Percentiles rank a stretch among this genome's conserved stretches.
phyloP scores from a whole-genome alignment of 306 rosid species.

The Fagus sylvatica region DNA sequence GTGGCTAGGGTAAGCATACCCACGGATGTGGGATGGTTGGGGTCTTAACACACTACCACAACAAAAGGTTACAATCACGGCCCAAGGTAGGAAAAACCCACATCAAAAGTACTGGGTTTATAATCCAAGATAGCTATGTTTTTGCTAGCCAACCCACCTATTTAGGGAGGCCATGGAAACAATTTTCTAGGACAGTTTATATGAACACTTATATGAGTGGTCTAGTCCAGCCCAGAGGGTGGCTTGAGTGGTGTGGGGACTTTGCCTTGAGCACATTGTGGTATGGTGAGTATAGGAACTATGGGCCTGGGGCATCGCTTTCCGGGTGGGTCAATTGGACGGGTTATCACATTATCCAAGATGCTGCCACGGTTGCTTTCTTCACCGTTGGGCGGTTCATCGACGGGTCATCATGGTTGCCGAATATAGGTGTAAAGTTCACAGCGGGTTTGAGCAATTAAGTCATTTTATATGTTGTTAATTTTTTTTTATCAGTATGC shows the following conservation, averaged over 20 bases:
- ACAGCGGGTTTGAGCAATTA: conserved; percentile 49
- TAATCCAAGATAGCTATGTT: conserved; percentile 64
- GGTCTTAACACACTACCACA: conserved; percentile 63
- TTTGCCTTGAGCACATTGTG: conserved; percentile 74
- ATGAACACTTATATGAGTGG: conserved; percentile 73
- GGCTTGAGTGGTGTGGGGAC: conserved; percentile 84
- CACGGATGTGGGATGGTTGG: too few relatives aligned
- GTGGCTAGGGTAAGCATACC: too few relatives aligned
- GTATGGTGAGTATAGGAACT: conserved; percentile 80
- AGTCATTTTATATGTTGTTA: not conserved
- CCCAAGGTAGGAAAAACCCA: conserved; percentile 79
- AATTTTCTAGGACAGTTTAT: conserved; percentile 64
- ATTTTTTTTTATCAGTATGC: not conserved
- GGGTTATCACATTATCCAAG: conserved; percentile 60
- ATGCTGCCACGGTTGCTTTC: conserved; percentile 42
- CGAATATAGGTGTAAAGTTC: conserved; percentile 62
- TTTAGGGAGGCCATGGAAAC: conserved; percentile 84
- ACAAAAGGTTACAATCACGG: conserved; percentile 80
- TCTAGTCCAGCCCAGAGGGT: conserved; percentile 75
- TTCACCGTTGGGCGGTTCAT: conserved; percentile 57
- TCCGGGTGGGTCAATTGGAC: conserved; percentile 63
- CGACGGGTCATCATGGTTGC: conserved; percentile 67
- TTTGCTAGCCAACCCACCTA: conserved; percentile 75
- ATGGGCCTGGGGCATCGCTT: conserved; percentile 59
- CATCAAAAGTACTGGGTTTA: conserved; percentile 75